A percentile compares a stretch with the other conserved stretches of the same genome.
Evolutionary conservation across 2,329 filamentous ascomycete genomes (phyloP).

Genomic region (Arthrocladium fulminans): DNA sequence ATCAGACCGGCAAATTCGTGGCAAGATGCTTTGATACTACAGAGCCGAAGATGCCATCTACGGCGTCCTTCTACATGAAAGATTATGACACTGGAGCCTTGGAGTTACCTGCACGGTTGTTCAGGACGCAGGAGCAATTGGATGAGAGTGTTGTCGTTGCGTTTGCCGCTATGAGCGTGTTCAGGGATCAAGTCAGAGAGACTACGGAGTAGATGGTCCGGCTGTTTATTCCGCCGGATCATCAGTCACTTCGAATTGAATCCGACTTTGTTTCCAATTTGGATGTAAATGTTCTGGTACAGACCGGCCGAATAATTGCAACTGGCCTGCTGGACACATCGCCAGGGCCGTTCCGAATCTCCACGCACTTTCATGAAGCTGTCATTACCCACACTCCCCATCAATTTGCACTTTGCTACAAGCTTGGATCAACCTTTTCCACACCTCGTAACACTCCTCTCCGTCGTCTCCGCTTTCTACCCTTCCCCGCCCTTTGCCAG

Average conservation of each 20-base stretch:
- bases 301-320: too few species aligned
- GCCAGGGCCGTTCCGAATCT: neutral
- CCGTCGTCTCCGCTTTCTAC: neutral
- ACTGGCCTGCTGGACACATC: too few species aligned
- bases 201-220: too few species aligned
- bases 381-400: neutral
- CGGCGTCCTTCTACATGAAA: neutral
- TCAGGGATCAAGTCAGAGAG: neutral
- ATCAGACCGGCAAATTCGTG: neutral
- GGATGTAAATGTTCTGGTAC: too few species aligned
- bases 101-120: neutral
- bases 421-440: slow-evolving; percentile 6
- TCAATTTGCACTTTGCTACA: slow-evolving; percentile 2
- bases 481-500: slow-evolving; percentile 5
- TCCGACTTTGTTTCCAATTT: too few species aligned
- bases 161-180: neutral
- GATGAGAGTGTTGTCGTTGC: neutral
- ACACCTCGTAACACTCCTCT: slow-evolving; percentile 4
- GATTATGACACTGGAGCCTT: neutral
- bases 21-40: neutral
- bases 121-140: neutral
- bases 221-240: neutral
- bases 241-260: neutral
- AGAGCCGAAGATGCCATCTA: neutral
- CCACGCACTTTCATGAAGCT: neutral